Conservation (phyloP, 352 stramenopile genomes). For the Bremia lactucae region DNA sequence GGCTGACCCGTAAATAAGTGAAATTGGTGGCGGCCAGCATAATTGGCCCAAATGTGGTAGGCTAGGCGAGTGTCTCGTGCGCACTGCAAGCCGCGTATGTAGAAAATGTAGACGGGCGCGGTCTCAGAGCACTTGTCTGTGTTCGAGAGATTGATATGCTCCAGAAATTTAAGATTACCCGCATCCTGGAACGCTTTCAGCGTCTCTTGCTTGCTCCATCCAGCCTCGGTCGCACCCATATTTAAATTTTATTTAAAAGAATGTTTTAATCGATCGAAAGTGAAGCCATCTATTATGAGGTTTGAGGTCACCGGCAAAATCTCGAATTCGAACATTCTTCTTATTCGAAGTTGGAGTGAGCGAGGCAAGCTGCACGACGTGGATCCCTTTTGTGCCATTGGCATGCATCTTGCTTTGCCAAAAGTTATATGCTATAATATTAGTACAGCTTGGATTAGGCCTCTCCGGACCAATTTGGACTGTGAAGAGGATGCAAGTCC, state of each 20-base stretch:
- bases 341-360: no score
- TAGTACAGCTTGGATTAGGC: constrained; percentile 30
- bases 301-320: no score
- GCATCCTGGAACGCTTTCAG: constrained; percentile 36
- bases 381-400: background rate
- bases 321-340: no score
- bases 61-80: constrained; percentile 46
- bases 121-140: constrained; percentile 37
- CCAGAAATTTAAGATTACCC: constrained; percentile 59
- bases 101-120: constrained; percentile 42
- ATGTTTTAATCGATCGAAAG: no score
- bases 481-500: constrained; percentile 78
- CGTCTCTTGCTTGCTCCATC: constrained; percentile 39
- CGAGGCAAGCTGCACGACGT: constrained; percentile 64
- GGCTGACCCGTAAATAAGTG: constrained; percentile 55
- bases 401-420: background rate
- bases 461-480: constrained; percentile 68
- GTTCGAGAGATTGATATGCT: constrained; percentile 66
- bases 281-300: no score
- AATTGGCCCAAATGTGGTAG: constrained; percentile 70
- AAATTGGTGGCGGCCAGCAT: constrained; percentile 52
- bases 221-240: constrained; percentile 25
- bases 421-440: background rate
- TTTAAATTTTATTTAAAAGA: no score
- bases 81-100: constrained; percentile 53